Percentiles rank a stretch among this genome's conserved stretches.
phyloP scores from a whole-genome alignment of 2,329 filamentous ascomycete genomes.

The Fusarium caatingaense region DNA sequence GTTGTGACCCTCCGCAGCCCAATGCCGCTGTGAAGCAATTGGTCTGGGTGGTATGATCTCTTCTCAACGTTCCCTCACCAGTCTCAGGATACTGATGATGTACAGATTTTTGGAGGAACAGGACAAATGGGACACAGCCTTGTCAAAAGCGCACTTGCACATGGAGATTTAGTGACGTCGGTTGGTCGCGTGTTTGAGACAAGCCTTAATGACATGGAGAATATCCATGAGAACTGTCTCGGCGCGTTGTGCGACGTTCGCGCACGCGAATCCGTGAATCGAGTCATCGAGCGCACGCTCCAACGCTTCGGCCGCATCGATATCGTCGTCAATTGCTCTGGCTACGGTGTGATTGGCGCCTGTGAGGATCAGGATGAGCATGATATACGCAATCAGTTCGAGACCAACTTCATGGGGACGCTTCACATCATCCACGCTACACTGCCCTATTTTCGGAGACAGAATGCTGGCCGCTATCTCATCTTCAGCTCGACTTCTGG shows the following conservation, averaged over 20 bases:
- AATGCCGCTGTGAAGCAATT: slow-evolving; percentile 77
- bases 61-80: neutral
- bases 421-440: slow-evolving; percentile 92
- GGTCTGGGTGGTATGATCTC: slow-evolving; percentile 80
- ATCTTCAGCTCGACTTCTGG: slow-evolving; percentile 96
- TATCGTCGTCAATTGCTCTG: slow-evolving; percentile 91
- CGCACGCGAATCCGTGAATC: slow-evolving; percentile 78
- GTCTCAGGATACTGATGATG: slow-evolving; percentile 7
- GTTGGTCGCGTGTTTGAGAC: slow-evolving; percentile 88
- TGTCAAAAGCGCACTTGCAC: slow-evolving; percentile 81
- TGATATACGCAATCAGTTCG: slow-evolving; percentile 94
- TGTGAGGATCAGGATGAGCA: slow-evolving; percentile 98
- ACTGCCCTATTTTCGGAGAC: slow-evolving; percentile 85
- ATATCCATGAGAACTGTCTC: slow-evolving; percentile 77
- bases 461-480: slow-evolving; percentile 82
- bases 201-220: slow-evolving; percentile 75
- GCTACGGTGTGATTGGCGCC: slow-evolving; percentile 93
- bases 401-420: slow-evolving; percentile 97
- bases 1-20: slow-evolving; percentile 84
- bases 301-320: slow-evolving; percentile 84
- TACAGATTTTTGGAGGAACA: slow-evolving; percentile 91
- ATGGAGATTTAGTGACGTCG: slow-evolving; percentile 85
- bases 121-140: slow-evolving; percentile 95
- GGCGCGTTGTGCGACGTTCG: slow-evolving; percentile 92
- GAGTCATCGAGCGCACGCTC: slow-evolving; percentile 77